Base-by-base conservation (phyloP, 1,284 basidiomycete species). In the Malassezia restricta region DNA sequence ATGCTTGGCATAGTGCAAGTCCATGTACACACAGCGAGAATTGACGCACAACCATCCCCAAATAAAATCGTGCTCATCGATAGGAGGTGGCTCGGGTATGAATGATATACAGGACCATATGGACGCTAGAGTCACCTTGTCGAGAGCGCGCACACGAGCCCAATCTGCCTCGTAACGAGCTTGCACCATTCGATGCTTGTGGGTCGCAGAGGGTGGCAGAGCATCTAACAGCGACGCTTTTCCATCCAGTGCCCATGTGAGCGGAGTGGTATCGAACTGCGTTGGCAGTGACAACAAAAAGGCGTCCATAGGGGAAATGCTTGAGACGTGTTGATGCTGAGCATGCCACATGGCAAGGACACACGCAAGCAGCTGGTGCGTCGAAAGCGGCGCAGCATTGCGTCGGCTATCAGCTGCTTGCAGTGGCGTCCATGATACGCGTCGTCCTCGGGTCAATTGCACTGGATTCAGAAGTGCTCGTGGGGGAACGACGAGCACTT, bases 21-120 rank as follows among this genome's bases (percentile, higher is more conserved):
- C 64, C 11, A 62, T 28, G 35, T 59, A 68, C 35, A 71, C 54
- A 43, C 66, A 71, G n/a, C 68, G 63, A 9, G 68, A 61, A 38
- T 65, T 68, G 49, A 65, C 59, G 53, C 67, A 66, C 8, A 63
- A 51, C 66, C 66, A 70, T 5, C 60, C 63, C 63, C 66, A 68
- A 3, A 58, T 47, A 24, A 60, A 64, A 28, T 24, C 12, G 11
- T 15, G 33, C 33, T 35, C 33, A 15, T 35, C 15, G 11, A 35
- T 11, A 11, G 33, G 2, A 11, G 33, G 33, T 24, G 20, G 20
- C 20, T 24, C 20, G 20, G 20, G 20, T 24, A 24, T 24, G 11
- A 35, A 35, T 2, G 11, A 11, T n/a, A 42, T 1, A 37, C 31
- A 11, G 49, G 62, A 28, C 48, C 48, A 43, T 20, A 50, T 37